Evolutionary conservation across 306 rosid species (phyloP).

Genomic region (Alnus rubra): DNA sequence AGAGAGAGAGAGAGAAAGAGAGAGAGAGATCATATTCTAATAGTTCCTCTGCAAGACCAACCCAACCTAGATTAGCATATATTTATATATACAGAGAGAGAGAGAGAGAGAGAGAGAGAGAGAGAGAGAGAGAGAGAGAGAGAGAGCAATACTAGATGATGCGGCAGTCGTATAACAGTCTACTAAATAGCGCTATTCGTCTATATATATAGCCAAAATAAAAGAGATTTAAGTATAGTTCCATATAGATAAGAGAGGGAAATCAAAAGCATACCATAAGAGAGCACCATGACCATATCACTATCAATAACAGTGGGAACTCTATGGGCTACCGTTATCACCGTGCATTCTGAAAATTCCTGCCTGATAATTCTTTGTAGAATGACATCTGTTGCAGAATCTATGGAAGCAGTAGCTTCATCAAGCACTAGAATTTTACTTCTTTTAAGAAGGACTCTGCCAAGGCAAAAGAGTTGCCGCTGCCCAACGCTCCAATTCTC

Average conservation of each 20-base stretch:
- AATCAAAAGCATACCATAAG: slow-evolving; percentile 46
- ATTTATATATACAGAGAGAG: no score
- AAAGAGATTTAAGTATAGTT: no score
- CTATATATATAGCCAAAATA: no score
- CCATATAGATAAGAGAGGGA: neutral
- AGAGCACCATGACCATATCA: slow-evolving; percentile 70
- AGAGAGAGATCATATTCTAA: no score
- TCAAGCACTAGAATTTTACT: slow-evolving; percentile 61
- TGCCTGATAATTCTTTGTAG: slow-evolving; percentile 49
- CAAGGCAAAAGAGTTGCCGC: slow-evolving; percentile 59
- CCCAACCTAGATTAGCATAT: no score
- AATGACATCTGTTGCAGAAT: slow-evolving; percentile 59
- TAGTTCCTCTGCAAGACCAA: no score
- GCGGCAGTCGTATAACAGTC: no score
- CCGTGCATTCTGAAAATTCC: slow-evolving; percentile 54
- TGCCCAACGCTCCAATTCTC: slow-evolving; percentile 75
- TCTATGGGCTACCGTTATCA: slow-evolving; percentile 62
- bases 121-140: no score
- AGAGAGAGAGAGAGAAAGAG: no score
- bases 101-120: no score
- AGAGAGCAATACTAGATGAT: no score
- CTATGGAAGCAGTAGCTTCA: slow-evolving; percentile 75
- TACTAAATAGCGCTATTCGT: no score
- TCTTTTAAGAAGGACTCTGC: slow-evolving; percentile 57
- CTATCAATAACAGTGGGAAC: slow-evolving; percentile 66